Conservation (phyloP, 1,284 basidiomycete genomes). For the Fomitopsis schrenkii region DNA sequence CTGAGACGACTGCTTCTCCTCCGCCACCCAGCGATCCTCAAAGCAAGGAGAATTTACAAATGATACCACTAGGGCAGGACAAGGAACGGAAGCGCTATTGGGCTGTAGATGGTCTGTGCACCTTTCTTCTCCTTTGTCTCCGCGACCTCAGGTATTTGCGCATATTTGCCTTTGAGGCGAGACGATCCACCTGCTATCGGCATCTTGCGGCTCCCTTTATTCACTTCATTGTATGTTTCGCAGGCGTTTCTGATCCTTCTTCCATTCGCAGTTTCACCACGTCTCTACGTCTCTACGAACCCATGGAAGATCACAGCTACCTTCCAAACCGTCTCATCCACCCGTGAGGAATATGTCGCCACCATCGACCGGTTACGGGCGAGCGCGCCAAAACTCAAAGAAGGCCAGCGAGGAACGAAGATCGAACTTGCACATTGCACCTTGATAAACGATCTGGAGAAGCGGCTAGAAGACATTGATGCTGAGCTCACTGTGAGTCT, state of each 20-base stretch:
- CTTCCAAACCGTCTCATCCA: conserved; percentile 64
- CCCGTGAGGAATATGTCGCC: conserved; percentile 63
- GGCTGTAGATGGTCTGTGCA: conserved; percentile 77
- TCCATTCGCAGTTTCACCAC: conserved; percentile 63
- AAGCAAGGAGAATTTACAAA: conserved; percentile 57
- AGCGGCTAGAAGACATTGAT: conserved; percentile 60
- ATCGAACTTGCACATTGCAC: conserved; percentile 52
- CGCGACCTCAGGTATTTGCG: conserved; percentile 51
- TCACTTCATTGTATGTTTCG: conserved; percentile 15
- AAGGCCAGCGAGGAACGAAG: conserved; percentile 47
- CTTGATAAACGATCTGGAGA: conserved; percentile 59
- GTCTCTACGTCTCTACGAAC: conserved; percentile 75
- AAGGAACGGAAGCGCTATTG: conserved; percentile 69
- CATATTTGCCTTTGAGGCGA: conserved; percentile 50
- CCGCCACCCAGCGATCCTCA: conserved; percentile 52
- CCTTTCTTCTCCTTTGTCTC: conserved; percentile 31
- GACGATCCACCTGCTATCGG: conserved; percentile 34
- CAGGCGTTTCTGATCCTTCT: conserved; percentile 23
- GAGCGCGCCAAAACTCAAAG: conserved; percentile 42
- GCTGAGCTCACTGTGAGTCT: conserved; percentile 63
- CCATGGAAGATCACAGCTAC: conserved; percentile 80
- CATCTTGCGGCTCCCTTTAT: conserved; percentile 36
- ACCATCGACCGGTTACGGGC: conserved; percentile 58
- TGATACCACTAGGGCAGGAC: conserved; percentile 72
- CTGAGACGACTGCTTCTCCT: conserved; percentile 48